phyloP scores from a whole-genome alignment of 768 basidiomycete genomes.

The Suillus spraguei region DNA sequence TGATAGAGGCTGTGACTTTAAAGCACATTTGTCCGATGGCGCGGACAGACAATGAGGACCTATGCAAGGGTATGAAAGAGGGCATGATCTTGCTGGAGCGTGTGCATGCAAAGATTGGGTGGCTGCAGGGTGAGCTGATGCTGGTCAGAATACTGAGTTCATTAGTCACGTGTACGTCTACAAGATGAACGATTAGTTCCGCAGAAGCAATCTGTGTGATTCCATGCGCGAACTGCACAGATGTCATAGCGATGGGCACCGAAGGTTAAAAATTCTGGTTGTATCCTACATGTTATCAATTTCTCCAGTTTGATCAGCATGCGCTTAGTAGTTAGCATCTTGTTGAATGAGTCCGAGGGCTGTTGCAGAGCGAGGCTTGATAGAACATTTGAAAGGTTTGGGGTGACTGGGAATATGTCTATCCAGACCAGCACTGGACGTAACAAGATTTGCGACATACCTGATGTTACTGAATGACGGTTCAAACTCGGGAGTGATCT shows the following conservation, averaged over 20 bases:
- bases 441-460: conserved; percentile 37
- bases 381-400: conserved; percentile 30
- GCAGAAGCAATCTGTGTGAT: too few species aligned
- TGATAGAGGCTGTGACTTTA: too few species aligned
- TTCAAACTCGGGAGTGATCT: conserved; percentile 45
- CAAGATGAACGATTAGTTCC: too few species aligned
- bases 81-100: background rate
- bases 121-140: background rate
- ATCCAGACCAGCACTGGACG: background rate
- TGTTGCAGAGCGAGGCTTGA: background rate
- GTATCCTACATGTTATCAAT: background rate
- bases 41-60: too few species aligned
- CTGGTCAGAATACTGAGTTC: background rate
- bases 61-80: too few species aligned
- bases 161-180: background rate
- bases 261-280: background rate
- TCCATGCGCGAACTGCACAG: background rate
- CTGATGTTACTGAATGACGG: conserved; percentile 42
- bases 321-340: background rate
- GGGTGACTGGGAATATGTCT: background rate
- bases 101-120: background rate
- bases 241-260: background rate
- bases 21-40: too few species aligned
- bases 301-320: background rate
- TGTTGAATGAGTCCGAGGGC: background rate